Evolutionary conservation across 257 asterid genomes (phyloP).

Genomic region (Penstemon eatonii): DNA sequence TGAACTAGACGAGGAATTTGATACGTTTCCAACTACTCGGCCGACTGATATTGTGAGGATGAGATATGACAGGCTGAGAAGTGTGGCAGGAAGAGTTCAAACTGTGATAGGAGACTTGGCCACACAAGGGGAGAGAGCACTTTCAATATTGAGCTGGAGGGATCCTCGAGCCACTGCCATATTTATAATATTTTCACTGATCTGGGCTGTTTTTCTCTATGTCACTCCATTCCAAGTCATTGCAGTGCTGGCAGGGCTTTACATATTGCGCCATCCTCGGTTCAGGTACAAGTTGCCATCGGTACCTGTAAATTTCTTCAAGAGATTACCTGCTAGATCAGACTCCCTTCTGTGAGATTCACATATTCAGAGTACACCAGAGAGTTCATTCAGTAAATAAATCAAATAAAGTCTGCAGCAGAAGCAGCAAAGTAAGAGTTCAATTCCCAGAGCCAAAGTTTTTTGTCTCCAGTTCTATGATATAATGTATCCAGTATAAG

Average conservation of each 20-base stretch:
- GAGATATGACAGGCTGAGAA: conserved; percentile 73
- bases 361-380: conserved; percentile 21
- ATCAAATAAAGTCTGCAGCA: conserved; percentile 29
- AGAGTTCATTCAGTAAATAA: conserved; percentile 21
- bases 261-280: conserved; percentile 73
- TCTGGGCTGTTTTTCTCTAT: conserved; percentile 69
- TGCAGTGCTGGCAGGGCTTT: conserved; percentile 67
- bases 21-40: conserved; percentile 62
- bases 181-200: conserved; percentile 55
- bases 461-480: conserved; percentile 25
- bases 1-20: conserved; percentile 83
- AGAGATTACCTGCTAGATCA: conserved; percentile 85
- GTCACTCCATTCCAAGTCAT: conserved; percentile 76
- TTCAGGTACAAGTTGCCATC: conserved; percentile 80
- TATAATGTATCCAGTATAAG: conserved; percentile 29
- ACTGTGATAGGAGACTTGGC: conserved; percentile 82
- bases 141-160: conserved; percentile 84
- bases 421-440: conserved; percentile 11
- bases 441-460: conserved; percentile 23
- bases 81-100: conserved; percentile 80
- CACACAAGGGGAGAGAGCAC: conserved; percentile 80
- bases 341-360: conserved; percentile 67
- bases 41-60: conserved; percentile 48
- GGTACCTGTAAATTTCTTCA: conserved; percentile 82
- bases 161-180: conserved; percentile 90